phyloP scores from a whole-genome alignment of 805 yeast genomes.

The Starmerella bombi region DNA sequence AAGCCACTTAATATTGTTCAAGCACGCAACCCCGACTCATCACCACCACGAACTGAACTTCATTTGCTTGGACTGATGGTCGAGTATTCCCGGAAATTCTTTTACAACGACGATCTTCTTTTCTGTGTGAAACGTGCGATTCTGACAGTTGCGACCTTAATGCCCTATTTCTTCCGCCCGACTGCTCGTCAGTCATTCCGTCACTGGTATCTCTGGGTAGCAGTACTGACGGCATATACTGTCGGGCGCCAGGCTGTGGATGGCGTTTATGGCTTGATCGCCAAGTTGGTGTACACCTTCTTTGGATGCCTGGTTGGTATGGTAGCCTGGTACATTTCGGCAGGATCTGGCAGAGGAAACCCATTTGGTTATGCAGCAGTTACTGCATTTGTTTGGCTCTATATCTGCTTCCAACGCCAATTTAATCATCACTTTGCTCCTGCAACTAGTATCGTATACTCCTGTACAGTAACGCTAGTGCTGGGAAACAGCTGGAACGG shows the following conservation, averaged over 20 bases:
- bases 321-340: conserved; percentile 28
- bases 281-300: conserved; percentile 24
- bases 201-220: conserved; percentile 25
- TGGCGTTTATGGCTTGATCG: conserved; percentile 23
- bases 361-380: conserved; percentile 27
- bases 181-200: conserved; percentile 19
- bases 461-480: conserved; percentile 24
- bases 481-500: conserved; percentile 27
- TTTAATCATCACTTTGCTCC: conserved; percentile 24
- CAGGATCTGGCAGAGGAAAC: conserved; percentile 27
- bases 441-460: conserved; percentile 24
- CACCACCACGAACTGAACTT: conserved; percentile 23
- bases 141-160: conserved; percentile 17
- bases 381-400: conserved; percentile 21
- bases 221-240: conserved; percentile 25
- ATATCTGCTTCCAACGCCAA: conserved; percentile 25
- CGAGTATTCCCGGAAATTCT: background rate
- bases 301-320: conserved; percentile 26
- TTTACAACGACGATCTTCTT: conserved; percentile 15
- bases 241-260: conserved; percentile 26
- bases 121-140: conserved; percentile 23
- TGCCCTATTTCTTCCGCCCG: conserved; percentile 22
- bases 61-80: conserved; percentile 20
- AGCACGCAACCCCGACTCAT: conserved; percentile 25
- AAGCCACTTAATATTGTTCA: conserved; percentile 14